A percentile compares a stretch with the other conserved stretches of the same genome.
These are phyloP conservation scores for Apiotrichum siamense DNA, from an alignment of 1,284 basidiomycete species.

Conservation along the genomic window DNA sequence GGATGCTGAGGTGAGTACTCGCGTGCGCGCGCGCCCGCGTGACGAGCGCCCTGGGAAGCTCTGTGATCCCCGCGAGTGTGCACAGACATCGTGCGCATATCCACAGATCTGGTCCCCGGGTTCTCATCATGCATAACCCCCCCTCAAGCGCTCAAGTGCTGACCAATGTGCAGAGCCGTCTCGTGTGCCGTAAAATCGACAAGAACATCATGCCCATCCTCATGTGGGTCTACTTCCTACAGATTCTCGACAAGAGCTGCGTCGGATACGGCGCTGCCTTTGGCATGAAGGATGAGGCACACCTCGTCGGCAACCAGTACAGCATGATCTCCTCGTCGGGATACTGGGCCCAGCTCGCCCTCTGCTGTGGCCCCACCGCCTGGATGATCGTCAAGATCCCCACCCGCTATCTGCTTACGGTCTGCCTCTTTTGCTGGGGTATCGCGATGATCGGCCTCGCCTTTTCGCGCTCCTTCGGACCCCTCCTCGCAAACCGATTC, in stretches of 20 bases:
- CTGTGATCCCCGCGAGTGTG: background rate
- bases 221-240: constrained; percentile 42
- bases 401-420: constrained; percentile 35
- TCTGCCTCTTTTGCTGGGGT: constrained; percentile 39
- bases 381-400: constrained; percentile 42
- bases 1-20: constrained; percentile 25
- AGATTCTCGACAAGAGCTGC: constrained; percentile 39
- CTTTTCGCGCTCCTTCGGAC: constrained; percentile 18
- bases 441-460: constrained; percentile 21
- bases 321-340: constrained; percentile 20
- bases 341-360: constrained; percentile 20
- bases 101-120: background rate
- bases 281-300: constrained; percentile 25
- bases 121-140: background rate
- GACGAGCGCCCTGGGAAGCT: background rate
- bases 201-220: constrained; percentile 31
- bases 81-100: background rate
- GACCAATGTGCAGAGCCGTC: constrained; percentile 4
- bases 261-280: constrained; percentile 24
- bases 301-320: constrained; percentile 31
- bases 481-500: constrained; percentile 38
- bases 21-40: background rate
- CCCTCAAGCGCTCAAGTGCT: background rate
- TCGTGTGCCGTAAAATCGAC: constrained; percentile 28
- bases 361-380: constrained; percentile 36